Percentiles rank a stretch among this genome's conserved stretches.
Evolutionary conservation across 441 rosid species (phyloP).

Genomic region (Brassica balearica): DNA sequence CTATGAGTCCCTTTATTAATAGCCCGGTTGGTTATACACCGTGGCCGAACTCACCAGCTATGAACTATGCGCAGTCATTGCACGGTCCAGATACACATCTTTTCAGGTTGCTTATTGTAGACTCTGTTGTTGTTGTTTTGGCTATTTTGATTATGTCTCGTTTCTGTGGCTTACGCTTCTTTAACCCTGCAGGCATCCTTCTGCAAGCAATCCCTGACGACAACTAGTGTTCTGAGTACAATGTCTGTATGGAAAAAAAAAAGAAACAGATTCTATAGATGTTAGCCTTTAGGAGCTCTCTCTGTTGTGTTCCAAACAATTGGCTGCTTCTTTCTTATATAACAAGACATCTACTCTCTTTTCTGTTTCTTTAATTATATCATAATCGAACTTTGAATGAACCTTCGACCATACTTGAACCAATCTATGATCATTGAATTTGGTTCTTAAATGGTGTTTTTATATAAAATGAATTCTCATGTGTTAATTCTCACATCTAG

Average conservation of each 20-base stretch:
- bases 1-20: constrained; percentile 61
- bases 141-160: background rate
- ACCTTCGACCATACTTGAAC: background rate
- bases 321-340: constrained; percentile 39
- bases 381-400: constrained; percentile 25
- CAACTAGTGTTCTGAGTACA: constrained; percentile 39
- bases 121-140: background rate
- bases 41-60: constrained; percentile 77
- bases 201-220: constrained; percentile 86
- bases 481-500: background rate
- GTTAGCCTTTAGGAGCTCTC: constrained; percentile 43
- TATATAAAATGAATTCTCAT: background rate
- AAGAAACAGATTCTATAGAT: constrained; percentile 39
- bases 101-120: constrained; percentile 62
- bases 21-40: constrained; percentile 63
- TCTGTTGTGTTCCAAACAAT: constrained; percentile 34
- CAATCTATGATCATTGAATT: constrained; percentile 3
- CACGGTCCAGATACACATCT: constrained; percentile 55
- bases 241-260: constrained; percentile 28
- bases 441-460: constrained; percentile 12
- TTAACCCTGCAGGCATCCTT: constrained; percentile 67
- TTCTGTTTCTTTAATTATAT: background rate
- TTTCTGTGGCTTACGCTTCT: background rate
- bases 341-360: constrained; percentile 35
- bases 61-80: constrained; percentile 85